Base-by-base conservation (phyloP, 768 basidiomycete species). In the Clitopilus hobsonii region DNA sequence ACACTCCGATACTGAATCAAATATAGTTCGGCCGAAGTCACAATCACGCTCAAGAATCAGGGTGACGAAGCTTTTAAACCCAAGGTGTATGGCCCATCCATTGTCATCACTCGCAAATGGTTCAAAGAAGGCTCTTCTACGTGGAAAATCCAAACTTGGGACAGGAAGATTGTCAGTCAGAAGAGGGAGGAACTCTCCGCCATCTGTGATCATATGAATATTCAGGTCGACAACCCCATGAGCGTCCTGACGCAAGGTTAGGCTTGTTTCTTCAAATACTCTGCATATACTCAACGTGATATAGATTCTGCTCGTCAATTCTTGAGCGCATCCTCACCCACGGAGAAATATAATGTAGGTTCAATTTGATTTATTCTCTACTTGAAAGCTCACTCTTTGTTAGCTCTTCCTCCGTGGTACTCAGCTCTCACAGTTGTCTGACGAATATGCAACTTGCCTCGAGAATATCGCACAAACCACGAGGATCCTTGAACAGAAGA, bases 331-430 rank as follows among this genome's bases (percentile, higher is more conserved):
- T 89, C 93, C 3, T 80, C 84, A 52, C 83, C 91, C 5, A 68
- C 78, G 4, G 91, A 94, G 68, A 94, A 98, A 69, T 98, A 99
- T 74, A 85, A 89, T 72, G 95, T 90, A 64, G 7, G 77, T 60
- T 2, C 18, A 32, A 2, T 28, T 11, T 28, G 30, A 24, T 23
- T 55, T 25, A 18, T 23, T 27, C 6, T 55, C n/a, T n/a, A 10
- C n/a, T 26, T 16, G 29, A 14, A 8, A 5, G 41, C 38, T 41
- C 49, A 60, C 25, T 50, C 58, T 29, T 6, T 55, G 49, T 13
- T 60, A 96, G 94, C 94, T 98, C 70, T 98, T 98, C 81, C 81
- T 98, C 28, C 82, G 85, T 29, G 97, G 97, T 14, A 98, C 97
- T 0, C 91, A 94, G 61, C 83, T 99, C 14, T 81, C 83, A 29